Evolutionary conservation across 148 eudicot species (phyloP).

Genomic region (Rhododendron griersonianum): DNA sequence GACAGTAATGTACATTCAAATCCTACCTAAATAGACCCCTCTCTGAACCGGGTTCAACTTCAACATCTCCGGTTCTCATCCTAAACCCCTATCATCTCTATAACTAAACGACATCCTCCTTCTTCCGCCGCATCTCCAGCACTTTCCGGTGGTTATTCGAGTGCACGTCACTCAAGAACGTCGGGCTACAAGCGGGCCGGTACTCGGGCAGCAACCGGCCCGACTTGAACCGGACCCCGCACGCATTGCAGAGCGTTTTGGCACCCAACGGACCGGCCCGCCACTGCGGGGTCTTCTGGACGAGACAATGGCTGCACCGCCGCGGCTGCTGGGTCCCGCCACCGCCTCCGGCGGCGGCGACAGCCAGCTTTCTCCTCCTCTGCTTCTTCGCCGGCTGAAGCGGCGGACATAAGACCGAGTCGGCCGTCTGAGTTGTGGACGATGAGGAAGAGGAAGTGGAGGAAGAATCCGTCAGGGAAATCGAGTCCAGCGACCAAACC

Average conservation of each 20-base stretch:
- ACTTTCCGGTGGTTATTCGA: constrained; percentile 53
- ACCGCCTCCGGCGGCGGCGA: background rate
- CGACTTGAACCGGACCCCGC: constrained; percentile 48
- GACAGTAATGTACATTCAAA: constrained; percentile 12
- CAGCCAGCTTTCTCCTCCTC: constrained; percentile 9
- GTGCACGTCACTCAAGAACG: constrained; percentile 40
- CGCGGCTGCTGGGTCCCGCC: constrained; percentile 15
- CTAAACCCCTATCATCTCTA: background rate
- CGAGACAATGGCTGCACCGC: constrained; percentile 42
- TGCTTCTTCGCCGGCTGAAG: constrained; percentile 7
- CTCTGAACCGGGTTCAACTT: background rate
- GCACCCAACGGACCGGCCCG: constrained; percentile 39
- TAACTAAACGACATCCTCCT: constrained; percentile 1
- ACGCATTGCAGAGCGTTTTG: constrained; percentile 46
- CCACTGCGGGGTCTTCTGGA: constrained; percentile 54
- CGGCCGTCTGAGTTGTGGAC: constrained; percentile 21
- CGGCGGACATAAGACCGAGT: constrained; percentile 11
- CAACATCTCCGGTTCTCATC: background rate
- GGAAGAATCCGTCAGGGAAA: constrained; percentile 17
- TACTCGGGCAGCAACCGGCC: constrained; percentile 44
- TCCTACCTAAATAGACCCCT: constrained; percentile 6
- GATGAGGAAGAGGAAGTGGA: constrained; percentile 22
- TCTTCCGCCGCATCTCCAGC: constrained; percentile 42
- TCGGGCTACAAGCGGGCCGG: constrained; percentile 47
- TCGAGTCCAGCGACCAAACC: constrained; percentile 28